Evolutionary conservation across 257 asterid species (phyloP).

Genomic region (Penstemon barbatus): DNA sequence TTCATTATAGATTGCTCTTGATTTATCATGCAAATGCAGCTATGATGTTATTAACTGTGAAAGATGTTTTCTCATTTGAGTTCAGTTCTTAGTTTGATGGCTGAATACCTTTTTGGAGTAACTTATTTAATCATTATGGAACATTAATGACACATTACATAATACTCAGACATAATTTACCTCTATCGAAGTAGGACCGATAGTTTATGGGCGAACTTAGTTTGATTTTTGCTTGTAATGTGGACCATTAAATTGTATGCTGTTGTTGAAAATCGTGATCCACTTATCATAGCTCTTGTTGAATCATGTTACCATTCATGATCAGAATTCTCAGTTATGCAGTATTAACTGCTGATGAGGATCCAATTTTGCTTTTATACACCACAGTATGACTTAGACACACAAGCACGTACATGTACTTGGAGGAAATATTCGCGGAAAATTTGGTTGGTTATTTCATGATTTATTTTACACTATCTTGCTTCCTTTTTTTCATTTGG

Average conservation of each 20-base stretch:
- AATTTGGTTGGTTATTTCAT: conserved; percentile 7
- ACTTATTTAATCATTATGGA: not conserved
- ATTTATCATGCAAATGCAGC: conserved; percentile 19
- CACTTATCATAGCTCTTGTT: not conserved
- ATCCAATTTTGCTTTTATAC: not conserved
- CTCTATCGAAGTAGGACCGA: not conserved
- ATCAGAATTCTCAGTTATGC: not conserved
- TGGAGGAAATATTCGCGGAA: not conserved
- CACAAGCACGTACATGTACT: not conserved
- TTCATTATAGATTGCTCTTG: not conserved
- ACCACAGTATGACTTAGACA: not conserved
- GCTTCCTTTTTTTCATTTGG: not conserved
- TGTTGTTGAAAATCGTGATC: not conserved
- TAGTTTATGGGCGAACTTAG: not conserved
- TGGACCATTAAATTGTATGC: not conserved
- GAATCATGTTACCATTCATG: not conserved
- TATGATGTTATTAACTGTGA: not conserved
- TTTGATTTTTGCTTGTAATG: not conserved
- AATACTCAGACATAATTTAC: not conserved
- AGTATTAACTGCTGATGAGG: not conserved
- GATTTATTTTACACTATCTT: not conserved
- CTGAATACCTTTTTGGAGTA: not conserved
- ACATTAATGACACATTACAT: not conserved
- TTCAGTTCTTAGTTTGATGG: not conserved
- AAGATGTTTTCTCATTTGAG: too few species aligned